Conservation (phyloP, 1,284 basidiomycete genomes). For the Irpex sp. region DNA sequence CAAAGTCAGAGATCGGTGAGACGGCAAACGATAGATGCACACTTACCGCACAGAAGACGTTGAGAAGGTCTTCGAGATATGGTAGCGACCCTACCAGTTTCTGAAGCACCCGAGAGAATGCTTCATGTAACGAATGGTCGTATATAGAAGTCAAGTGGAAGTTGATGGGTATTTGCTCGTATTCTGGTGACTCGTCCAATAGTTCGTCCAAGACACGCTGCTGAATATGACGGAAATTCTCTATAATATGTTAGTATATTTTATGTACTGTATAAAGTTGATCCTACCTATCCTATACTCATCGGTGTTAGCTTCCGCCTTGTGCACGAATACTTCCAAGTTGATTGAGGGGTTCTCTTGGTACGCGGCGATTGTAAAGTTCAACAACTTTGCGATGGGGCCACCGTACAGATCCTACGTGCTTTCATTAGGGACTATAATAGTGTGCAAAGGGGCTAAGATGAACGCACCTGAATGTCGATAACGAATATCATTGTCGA, state of each 20-base stretch:
- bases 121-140: conserved; percentile 84
- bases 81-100: conserved; percentile 67
- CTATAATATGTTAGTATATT: conserved; percentile 32
- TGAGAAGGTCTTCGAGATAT: conserved; percentile 75
- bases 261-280: background rate
- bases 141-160: conserved; percentile 89
- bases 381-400: conserved; percentile 74
- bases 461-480: conserved; percentile 76
- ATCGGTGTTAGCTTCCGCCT: conserved; percentile 88
- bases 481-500: conserved; percentile 91
- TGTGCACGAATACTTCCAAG: conserved; percentile 95
- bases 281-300: conserved; percentile 84
- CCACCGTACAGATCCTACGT: conserved; percentile 64
- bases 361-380: conserved; percentile 70
- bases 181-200: conserved; percentile 63
- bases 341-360: conserved; percentile 75
- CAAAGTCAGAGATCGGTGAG: background rate
- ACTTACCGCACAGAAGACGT: conserved; percentile 75
- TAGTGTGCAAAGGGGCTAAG: background rate
- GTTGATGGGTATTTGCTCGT: conserved; percentile 65
- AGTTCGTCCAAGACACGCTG: conserved; percentile 81
- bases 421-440: background rate
- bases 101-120: conserved; percentile 77
- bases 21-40: background rate
- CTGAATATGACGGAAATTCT: conserved; percentile 85